phyloP scores from a whole-genome alignment of 768 basidiomycete genomes.

The Boletellus sp. region DNA sequence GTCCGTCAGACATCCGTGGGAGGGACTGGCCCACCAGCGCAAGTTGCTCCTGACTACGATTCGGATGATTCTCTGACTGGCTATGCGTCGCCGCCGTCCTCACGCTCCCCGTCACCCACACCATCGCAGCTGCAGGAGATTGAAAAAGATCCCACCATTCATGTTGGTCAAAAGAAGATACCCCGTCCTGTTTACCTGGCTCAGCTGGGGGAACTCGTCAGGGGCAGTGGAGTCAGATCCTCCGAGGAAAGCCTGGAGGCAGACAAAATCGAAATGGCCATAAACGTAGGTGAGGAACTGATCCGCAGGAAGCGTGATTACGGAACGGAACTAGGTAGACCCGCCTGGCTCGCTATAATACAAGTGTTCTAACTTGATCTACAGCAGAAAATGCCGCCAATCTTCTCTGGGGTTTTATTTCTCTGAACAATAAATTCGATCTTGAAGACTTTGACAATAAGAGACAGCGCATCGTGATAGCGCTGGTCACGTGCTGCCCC shows the following conservation, averaged over 20 bases:
- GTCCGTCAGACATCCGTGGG: not conserved
- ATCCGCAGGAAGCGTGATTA: constrained; percentile 80
- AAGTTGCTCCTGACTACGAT: constrained; percentile 45
- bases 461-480: constrained; percentile 72
- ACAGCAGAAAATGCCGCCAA: constrained; percentile 89
- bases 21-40: constrained; percentile 3
- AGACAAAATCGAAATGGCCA: constrained; percentile 74
- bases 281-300: constrained; percentile 75
- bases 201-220: constrained; percentile 78
- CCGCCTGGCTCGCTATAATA: not conserved
- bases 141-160: constrained; percentile 80
- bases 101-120: constrained; percentile 77
- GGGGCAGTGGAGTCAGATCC: constrained; percentile 47
- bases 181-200: constrained; percentile 85
- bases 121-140: constrained; percentile 78
- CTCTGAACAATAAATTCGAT: constrained; percentile 82
- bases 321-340: constrained; percentile 81
- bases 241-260: constrained; percentile 63
- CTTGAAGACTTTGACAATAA: constrained; percentile 72
- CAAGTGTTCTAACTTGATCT: constrained; percentile 1
- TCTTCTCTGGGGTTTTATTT: constrained; percentile 67
- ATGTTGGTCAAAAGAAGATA: constrained; percentile 64
- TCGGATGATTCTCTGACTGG: constrained; percentile 82
- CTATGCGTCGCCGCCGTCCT: constrained; percentile 64
- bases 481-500: constrained; percentile 79